Conservation (phyloP, 2,329 filamentous ascomycete genomes). For the Trichophyton equinum region DNA sequence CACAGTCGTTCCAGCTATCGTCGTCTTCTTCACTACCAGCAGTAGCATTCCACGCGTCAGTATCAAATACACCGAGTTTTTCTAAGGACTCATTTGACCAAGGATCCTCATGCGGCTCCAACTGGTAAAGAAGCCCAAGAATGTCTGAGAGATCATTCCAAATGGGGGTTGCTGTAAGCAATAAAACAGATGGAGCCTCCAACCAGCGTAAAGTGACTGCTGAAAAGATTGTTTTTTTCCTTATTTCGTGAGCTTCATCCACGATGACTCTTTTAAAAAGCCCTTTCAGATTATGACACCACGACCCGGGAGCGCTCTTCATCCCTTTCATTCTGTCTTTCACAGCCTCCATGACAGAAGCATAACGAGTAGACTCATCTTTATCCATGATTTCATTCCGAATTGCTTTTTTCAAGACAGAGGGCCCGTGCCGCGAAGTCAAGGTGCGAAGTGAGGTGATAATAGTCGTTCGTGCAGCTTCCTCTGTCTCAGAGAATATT, state of each 20-base stretch:
- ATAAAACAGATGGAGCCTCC: neutral
- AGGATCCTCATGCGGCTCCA: neutral
- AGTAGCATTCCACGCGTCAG: neutral
- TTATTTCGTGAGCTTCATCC: constrained; percentile 4
- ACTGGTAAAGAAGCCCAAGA: neutral
- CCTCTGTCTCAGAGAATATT: neutral
- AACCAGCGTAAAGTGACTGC: neutral
- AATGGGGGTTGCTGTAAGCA: constrained; percentile 1
- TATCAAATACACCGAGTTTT: neutral
- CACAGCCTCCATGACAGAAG: neutral
- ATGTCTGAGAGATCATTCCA: constrained; percentile 1
- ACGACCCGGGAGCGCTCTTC: neutral
- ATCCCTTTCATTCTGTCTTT: neutral
- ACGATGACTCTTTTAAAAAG: neutral
- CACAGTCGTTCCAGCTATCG: too few species aligned
- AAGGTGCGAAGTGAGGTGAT: constrained; percentile 1
- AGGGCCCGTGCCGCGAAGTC: neutral
- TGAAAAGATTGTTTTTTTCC: neutral
- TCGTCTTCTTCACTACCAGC: neutral
- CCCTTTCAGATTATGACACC: neutral
- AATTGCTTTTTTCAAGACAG: neutral
- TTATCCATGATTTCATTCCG: neutral
- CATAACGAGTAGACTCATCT: neutral
- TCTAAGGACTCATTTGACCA: neutral
- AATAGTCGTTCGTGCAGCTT: neutral